Base-by-base conservation (phyloP, 2,329 filamentous ascomycete genomes). In the Colletotrichum horii region DNA sequence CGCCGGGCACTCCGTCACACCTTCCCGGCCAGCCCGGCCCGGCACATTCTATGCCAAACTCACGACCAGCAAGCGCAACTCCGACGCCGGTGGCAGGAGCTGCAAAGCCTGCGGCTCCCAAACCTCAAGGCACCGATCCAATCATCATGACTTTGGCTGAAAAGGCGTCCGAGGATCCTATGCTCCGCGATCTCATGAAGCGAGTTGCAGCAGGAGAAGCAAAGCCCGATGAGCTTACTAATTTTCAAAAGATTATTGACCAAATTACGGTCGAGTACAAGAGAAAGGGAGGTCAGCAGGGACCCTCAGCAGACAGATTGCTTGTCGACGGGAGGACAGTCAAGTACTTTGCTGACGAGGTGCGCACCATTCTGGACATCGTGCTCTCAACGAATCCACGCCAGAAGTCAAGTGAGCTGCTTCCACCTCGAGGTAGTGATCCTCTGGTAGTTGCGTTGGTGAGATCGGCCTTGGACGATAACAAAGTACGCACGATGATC, bases 111-210 rank as follows among this genome's bases (percentile, higher is more conserved):
- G 43, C 67, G 12, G 61, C 75, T 11, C 58, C 75, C n/a, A 78
- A 78, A 32, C 55, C 76, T 4, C 75, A 74, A 19, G 77, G 77
- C 3, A 77, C 77, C 1, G 77, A 78, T 60, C 94, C 94, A 1
- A 95, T 97, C 58, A 96, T 97, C 71, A 93, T 95, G 66, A 92
- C 94, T 77, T 86, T 97, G 30, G 95, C 95, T 0, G 93, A 95
- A 79, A 91, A 92, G 78, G 95, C 95, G 8, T 94, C 93, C 0
- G 92, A 91, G 30, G 94, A 97, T 81, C 89, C 92, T 0, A 89
- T 93, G 71, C 86, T 97, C 12, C 93, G 95, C 73, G 92, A 94
- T 43, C 87, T 97, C 0, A 97, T 97, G 95, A 95, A 95, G 82
- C 91, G 94, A 69, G 95, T 97, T 1, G 95, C 95, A 0, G 92